A percentile compares a stretch with the other conserved stretches of the same genome.
Evolutionary conservation across 345 rosid species (phyloP).

Genomic region (Populus nigra): DNA sequence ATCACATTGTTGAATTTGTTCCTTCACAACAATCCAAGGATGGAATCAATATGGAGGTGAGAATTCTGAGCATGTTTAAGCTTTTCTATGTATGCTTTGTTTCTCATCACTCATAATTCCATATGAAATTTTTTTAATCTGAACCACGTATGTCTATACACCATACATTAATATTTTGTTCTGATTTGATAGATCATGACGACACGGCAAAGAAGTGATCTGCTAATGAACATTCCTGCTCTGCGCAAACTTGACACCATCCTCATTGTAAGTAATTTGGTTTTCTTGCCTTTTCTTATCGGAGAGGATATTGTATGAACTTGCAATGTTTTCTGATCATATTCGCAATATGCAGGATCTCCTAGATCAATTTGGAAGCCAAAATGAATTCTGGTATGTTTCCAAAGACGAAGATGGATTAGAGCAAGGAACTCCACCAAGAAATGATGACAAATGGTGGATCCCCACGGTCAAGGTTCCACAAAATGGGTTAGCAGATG

Average conservation of each 20-base stretch:
- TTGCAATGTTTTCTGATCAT: background rate
- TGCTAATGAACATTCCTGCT: slow-evolving; percentile 82
- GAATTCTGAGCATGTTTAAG: background rate
- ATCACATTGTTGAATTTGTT: slow-evolving; percentile 77
- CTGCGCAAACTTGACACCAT: slow-evolving; percentile 81
- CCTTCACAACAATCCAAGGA: slow-evolving; percentile 74
- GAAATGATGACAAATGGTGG: slow-evolving; percentile 92
- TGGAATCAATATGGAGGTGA: slow-evolving; percentile 78
- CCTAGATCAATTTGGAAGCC: slow-evolving; percentile 62
- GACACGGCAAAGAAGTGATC: slow-evolving; percentile 79
- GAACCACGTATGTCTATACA: background rate
- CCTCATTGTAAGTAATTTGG: slow-evolving; percentile 57
- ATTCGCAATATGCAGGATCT: slow-evolving; percentile 47
- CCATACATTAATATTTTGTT: background rate
- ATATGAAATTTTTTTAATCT: too few relatives aligned
- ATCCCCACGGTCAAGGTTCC: slow-evolving; percentile 83
- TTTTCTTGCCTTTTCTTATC: slow-evolving; percentile 1
- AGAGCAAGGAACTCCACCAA: slow-evolving; percentile 45
- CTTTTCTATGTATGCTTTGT: background rate
- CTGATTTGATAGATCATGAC: slow-evolving; percentile 65
- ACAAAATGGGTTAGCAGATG: slow-evolving; percentile 59
- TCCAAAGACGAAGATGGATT: slow-evolving; percentile 53
- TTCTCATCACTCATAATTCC: too few relatives aligned
- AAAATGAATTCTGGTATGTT: slow-evolving; percentile 83
- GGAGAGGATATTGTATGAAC: background rate